These are phyloP conservation scores for Aspergillus baeticus DNA, from an alignment of 495 filamentous ascomycete species.

Conservation along the genomic window DNA sequence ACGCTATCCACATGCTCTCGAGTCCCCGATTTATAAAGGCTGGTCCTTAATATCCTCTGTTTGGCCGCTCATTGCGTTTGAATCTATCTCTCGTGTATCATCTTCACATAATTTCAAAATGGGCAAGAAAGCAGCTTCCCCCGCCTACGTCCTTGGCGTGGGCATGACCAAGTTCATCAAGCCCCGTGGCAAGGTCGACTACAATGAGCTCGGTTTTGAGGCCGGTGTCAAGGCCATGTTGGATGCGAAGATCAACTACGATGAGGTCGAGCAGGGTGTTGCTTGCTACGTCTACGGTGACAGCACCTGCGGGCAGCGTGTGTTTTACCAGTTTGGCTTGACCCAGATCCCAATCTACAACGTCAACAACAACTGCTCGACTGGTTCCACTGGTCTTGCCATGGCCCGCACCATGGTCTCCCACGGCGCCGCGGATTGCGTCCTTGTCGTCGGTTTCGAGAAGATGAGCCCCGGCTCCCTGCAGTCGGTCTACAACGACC, in stretches of 20 bases:
- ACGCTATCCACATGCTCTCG: conserved; percentile 9
- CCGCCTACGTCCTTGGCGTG: conserved; percentile 89
- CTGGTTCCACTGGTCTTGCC: conserved; percentile 82
- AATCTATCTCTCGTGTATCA: background rate
- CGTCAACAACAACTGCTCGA: conserved; percentile 98
- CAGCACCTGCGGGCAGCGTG: conserved; percentile 90
- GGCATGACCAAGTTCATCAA: conserved; percentile 99
- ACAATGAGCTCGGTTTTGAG: conserved; percentile 80
- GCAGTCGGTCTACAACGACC: conserved; percentile 75
- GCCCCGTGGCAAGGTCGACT: conserved; percentile 77
- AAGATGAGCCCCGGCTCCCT: conserved; percentile 95
- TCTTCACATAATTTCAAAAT: conserved; percentile 25
- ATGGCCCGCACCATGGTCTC: conserved; percentile 81
- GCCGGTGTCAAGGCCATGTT: conserved; percentile 94
- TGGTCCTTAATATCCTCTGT: background rate
- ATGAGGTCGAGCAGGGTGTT: conserved; percentile 93
- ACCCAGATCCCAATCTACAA: conserved; percentile 95
- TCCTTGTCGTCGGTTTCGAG: conserved; percentile 92
- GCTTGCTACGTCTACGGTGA: conserved; percentile 98
- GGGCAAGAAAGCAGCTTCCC: conserved; percentile 49
- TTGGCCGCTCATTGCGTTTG: background rate
- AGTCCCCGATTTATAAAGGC: background rate
- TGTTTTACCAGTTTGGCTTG: conserved; percentile 99
- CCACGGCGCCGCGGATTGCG: conserved; percentile 77
- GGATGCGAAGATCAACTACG: conserved; percentile 93